Percentiles rank a stretch among this genome's conserved stretches.
phyloP scores from a whole-genome alignment of 768 basidiomycete species.

The Gloeopeniophorella convolvens region DNA sequence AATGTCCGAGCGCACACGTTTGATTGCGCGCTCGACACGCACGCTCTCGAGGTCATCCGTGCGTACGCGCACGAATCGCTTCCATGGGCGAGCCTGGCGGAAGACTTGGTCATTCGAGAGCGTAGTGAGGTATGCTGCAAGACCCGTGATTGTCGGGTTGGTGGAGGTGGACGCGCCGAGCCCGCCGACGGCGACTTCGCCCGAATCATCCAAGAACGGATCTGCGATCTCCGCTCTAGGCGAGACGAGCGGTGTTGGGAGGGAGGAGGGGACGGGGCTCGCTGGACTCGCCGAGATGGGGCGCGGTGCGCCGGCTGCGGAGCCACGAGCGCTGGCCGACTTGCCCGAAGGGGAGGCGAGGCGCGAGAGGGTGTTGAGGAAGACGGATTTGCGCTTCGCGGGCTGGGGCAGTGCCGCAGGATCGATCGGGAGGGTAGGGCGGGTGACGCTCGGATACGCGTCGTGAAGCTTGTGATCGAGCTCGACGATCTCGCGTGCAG shows the following conservation, averaged over 20 bases:
- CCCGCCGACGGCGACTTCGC: constrained; percentile 21
- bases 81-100: constrained; percentile 68
- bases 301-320: constrained; percentile 26
- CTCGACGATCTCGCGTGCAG: constrained; percentile 69
- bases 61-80: constrained; percentile 77
- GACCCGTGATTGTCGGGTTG: constrained; percentile 40
- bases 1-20: constrained; percentile 79
- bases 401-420: constrained; percentile 45
- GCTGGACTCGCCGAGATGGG: constrained; percentile 15
- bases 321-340: constrained; percentile 33
- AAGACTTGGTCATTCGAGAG: constrained; percentile 62
- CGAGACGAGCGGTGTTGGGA: constrained; percentile 40
- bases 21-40: constrained; percentile 81
- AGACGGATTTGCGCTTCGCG: constrained; percentile 72
- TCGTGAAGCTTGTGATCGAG: constrained; percentile 78
- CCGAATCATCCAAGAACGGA: constrained; percentile 43
- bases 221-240: constrained; percentile 54
- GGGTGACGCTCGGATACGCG: constrained; percentile 45
- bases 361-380: constrained; percentile 80
- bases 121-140: constrained; percentile 76
- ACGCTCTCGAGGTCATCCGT: constrained; percentile 86
- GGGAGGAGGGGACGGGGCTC: constrained; percentile 30
- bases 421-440: constrained; percentile 61
- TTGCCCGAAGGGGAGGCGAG: constrained; percentile 68
- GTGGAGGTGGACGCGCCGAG: constrained; percentile 24